A percentile compares a stretch with the other conserved stretches of the same genome.
Conservation (phyloP, 2,329 filamentous ascomycete genomes). For the Fusarium tjaetaba region DNA sequence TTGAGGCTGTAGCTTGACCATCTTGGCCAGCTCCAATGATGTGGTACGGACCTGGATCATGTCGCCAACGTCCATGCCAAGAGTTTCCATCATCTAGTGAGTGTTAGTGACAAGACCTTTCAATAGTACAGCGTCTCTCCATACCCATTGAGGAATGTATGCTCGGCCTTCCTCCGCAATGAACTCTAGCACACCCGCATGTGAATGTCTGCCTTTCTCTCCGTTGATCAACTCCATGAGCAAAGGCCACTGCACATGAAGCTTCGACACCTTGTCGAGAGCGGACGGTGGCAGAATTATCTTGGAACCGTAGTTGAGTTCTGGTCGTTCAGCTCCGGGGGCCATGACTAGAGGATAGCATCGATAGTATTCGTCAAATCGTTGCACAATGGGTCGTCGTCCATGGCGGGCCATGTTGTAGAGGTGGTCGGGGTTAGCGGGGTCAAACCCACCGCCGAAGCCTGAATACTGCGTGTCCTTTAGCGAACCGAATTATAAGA, state of each 20-base stretch:
- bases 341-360: constrained; percentile 97
- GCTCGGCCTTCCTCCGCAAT: constrained; percentile 97
- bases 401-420: constrained; percentile 59
- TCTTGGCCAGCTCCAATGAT: constrained; percentile 85
- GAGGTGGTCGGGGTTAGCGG: constrained; percentile 59
- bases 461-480: constrained; percentile 47
- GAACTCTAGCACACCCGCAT: constrained; percentile 96
- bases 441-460: constrained; percentile 57
- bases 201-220: constrained; percentile 79
- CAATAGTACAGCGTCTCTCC: constrained; percentile 30
- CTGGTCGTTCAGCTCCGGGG: constrained; percentile 85
- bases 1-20: constrained; percentile 97
- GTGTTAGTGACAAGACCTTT: constrained; percentile 32
- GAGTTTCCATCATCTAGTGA: constrained; percentile 87
- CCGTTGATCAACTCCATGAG: constrained; percentile 96
- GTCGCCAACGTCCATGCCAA: constrained; percentile 89
- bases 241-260: constrained; percentile 97
- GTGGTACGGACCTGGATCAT: constrained; percentile 96
- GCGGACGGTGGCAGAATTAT: constrained; percentile 97
- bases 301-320: constrained; percentile 96
- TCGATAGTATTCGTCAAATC: constrained; percentile 98
- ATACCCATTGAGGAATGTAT: constrained; percentile 94
- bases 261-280: constrained; percentile 92
- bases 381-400: constrained; percentile 67
- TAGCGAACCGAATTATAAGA: not conserved